Base-by-base conservation (phyloP, 1,139 yeast genomes). In the Suhomyces atakaporum region DNA sequence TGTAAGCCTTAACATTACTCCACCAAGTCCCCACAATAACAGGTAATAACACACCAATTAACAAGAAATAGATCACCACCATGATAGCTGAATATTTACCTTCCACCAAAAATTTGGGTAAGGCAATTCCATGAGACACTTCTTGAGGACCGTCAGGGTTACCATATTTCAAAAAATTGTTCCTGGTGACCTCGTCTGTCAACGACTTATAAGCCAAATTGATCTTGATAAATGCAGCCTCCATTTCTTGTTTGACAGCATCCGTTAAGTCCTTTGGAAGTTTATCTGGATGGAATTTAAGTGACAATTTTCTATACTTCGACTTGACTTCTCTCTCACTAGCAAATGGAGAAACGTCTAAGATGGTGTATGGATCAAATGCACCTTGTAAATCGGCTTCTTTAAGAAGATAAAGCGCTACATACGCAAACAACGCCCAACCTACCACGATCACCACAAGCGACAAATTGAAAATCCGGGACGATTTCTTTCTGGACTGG, bases 81-180 rank as follows among this genome's bases (percentile, higher is more conserved):
- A 86, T 73, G 28, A 84, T 53, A 2, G 84, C 78, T 5, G 95
- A 83, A 27, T 84, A 84, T 42, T 79, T 74, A 22, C 95, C 92
- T 49, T 88, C 96, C 27, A 94, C 88, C 50, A 94, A 73, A 63
- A 88, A 88, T 58, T 84, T 83, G 26, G 99, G 99, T 49, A 94
- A 67, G 0, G 97, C 99, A 61, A 94, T 89, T 40, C 98, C 98
- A 58, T 88, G 97, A n/a, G 84, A 69, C n/a, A 85, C 74, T 31
- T 87, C 87, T 60, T 88, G 96, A 33, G 95, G 96, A 26, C 98
- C 98, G 64, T 94, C 98, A 5, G 99, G 99, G 58, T 94, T 96
- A 30, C 99, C 99, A 55, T 83, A 92, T 53, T 79, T 82, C 54
- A 84, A 68, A 58, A 77, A 90, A 60, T 94, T 94, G 47, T 85